Evolutionary conservation across 805 yeast species (phyloP), one percentile per base, ranked within the genome.

Genomic region (Ogataea populi-albae): DNA sequence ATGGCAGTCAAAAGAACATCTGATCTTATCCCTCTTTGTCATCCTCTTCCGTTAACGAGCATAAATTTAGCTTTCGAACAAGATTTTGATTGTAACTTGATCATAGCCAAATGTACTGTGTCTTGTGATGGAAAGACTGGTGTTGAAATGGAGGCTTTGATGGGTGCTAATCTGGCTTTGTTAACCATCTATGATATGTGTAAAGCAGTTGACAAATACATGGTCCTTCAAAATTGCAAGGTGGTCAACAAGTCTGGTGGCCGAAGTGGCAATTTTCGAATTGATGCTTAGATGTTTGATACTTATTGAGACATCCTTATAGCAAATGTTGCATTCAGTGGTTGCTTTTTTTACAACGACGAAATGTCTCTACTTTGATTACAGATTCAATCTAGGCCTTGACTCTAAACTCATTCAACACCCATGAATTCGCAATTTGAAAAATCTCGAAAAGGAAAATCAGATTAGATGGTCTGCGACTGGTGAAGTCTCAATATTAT

Each of bases 131-230:
- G 77, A 4, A 65, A 68, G 33, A 74, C 80, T 0, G 80, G 79
- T 1, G 79, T 74, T 4, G 80, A 74, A 46, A 74, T 74, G 79
- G 80, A 74, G 48, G 78, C 79, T 1, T 40, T 74, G 15, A 59
- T 66, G 2, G 79, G 79, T 0, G 69, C 63, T 6, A 61, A 62
- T 15, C 57, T 66, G 7, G 59, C 71, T 0, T 49, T 74, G 26
- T 52, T 69, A 20, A 73, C 78, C 10, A 55, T 74, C n/a, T 74
- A 74, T 40, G 79, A 74, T 48, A 74, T 74, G 79, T 73, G 79
- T 47, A 74, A 74, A 46, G 76, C 78, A 2, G 74, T 70, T n/a
- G 79, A 74, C 47, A 63, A 68, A 46, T 47, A 49, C 18, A 74
- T 74, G 77, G 52, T 50, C 1, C 58, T 74, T 2, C 43, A 46